A percentile compares a stretch with the other conserved stretches of the same genome.
These are phyloP conservation scores for Macadamia tetraphylla DNA, from an alignment of 164 flowering plant species.

Conservation along the genomic window DNA sequence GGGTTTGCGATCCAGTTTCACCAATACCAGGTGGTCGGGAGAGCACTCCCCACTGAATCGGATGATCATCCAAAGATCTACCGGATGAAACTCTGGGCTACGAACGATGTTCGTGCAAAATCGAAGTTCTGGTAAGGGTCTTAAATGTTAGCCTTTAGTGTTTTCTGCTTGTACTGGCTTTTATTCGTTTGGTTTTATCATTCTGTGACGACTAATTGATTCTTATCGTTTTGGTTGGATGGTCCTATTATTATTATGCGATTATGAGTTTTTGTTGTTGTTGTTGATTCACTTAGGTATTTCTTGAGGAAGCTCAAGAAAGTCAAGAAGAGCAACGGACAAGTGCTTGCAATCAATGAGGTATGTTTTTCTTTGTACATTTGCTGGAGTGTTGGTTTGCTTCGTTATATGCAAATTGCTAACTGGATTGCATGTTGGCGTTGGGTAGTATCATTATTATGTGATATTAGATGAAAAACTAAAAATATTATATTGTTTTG, in stretches of 20 bases:
- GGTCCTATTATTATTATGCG: too few species aligned
- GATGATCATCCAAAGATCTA: constrained; percentile 3
- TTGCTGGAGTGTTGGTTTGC: too few species aligned
- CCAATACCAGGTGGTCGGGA: constrained; percentile 30
- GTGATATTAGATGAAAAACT: too few species aligned
- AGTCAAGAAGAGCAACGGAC: too few species aligned
- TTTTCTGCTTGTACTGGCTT: too few species aligned
- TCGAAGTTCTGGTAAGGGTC: constrained; percentile 26
- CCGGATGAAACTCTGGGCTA: constrained; percentile 33
- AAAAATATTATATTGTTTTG: too few species aligned
- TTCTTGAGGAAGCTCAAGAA: constrained; percentile 3
- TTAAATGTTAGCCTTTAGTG: not conserved
- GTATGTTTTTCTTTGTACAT: not conserved
- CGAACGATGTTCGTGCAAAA: constrained; percentile 29
- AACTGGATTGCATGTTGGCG: too few species aligned
- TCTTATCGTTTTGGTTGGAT: too few species aligned
- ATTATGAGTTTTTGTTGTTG: too few species aligned
- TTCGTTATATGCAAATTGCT: too few species aligned
- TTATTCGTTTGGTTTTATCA: not conserved
- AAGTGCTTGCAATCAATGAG: constrained; percentile 12
- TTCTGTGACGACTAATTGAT: not conserved
- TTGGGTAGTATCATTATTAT: too few species aligned
- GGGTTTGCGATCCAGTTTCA: constrained; percentile 15
- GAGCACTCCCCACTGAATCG: constrained; percentile 20
- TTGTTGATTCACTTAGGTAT: not conserved